Base-by-base conservation (phyloP, 371 early-diverging fungal species). In the Entomophthora muscae region DNA sequence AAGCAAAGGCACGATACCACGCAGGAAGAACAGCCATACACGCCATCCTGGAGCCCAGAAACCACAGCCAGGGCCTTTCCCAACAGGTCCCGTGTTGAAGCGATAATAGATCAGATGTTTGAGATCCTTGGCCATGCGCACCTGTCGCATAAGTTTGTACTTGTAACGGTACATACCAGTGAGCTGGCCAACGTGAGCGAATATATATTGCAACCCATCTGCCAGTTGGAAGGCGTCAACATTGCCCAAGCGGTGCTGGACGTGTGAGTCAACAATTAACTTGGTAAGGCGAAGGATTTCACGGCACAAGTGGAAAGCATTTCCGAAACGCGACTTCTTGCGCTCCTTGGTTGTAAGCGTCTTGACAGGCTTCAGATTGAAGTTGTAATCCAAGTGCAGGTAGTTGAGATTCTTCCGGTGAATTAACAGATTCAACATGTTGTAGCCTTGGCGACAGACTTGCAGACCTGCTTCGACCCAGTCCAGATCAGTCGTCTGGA, bases 161-260 rank as follows among this genome's bases (percentile, higher is more conserved):
- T 99, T 99, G 84, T 99, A 98, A 67, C 98, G 87, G 76, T 99
- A 99, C 90, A 99, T 98, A 65, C 98, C 99, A 12, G 99, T 99
- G 62, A 95, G 75, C 73, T 95, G 97, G 53, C 99, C 99, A n/a
- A 98, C 95, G 73, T 98, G 98, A 2, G 95, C 88, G 78, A 99
- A 98, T 56, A 92, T 90, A 68, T 99, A 95, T 70, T 98, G 98
- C 60, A 99, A 76, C 65, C 95, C 95, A 72, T 95, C 93, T 12
- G 97, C 97, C 60, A 98, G 79, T 73, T 97, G 96, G 83, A 88
- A 93, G 24, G 93, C 91, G 75, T 98, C 95, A 29, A 95, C 90
- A 68, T 96, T 92, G 63, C 95, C 95, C 58, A 93, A 79, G 64
- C 98, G 91, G 69, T 93, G 95, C 74, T 96, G 94, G 24, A 97